These are phyloP conservation scores for Hymenochaete sp. DNA, from an alignment of 1,284 basidiomycete genomes.

Conservation along the genomic window DNA sequence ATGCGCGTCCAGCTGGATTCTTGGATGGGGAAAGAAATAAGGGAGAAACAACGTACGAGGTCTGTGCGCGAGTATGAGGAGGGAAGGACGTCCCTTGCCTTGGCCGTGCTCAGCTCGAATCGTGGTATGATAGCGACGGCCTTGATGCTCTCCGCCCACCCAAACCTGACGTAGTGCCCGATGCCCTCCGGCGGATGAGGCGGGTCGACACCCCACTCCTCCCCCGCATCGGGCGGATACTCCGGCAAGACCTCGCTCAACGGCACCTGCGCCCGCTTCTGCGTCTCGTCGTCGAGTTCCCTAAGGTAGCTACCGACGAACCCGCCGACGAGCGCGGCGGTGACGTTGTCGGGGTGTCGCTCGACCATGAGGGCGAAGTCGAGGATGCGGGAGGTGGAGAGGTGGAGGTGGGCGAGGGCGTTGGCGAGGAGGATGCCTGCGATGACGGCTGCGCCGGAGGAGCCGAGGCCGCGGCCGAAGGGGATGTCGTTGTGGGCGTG, in stretches of 20 bases:
- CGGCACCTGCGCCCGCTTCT: conserved; percentile 79
- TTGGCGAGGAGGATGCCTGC: conserved; percentile 91
- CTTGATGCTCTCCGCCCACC: conserved; percentile 82
- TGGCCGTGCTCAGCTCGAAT: conserved; percentile 96
- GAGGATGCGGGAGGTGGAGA: conserved; percentile 69
- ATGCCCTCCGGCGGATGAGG: conserved; percentile 86
- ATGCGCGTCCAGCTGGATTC: conserved; percentile 1
- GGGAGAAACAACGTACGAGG: conserved; percentile 50
- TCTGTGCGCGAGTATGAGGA: conserved; percentile 82
- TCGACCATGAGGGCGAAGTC: conserved; percentile 99
- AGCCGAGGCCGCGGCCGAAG: conserved; percentile 94
- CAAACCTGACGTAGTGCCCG: conserved; percentile 90
- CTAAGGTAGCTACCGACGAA: conserved; percentile 97
- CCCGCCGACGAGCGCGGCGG: conserved; percentile 92
- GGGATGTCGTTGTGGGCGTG: conserved; percentile 91
- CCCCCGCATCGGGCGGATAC: conserved; percentile 88
- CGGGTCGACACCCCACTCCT: conserved; percentile 84
- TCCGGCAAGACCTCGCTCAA: conserved; percentile 95
- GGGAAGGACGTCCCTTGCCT: conserved; percentile 85
- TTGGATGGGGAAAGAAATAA: neutral
- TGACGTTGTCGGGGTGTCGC: conserved; percentile 98
- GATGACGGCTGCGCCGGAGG: conserved; percentile 96
- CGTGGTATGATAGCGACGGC: conserved; percentile 93
- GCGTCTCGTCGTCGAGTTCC: conserved; percentile 76
- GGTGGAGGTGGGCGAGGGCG: conserved; percentile 66